These are phyloP conservation scores for Penicillium macrosclerotiorum DNA, from an alignment of 495 filamentous ascomycete genomes.

Conservation along the genomic window DNA sequence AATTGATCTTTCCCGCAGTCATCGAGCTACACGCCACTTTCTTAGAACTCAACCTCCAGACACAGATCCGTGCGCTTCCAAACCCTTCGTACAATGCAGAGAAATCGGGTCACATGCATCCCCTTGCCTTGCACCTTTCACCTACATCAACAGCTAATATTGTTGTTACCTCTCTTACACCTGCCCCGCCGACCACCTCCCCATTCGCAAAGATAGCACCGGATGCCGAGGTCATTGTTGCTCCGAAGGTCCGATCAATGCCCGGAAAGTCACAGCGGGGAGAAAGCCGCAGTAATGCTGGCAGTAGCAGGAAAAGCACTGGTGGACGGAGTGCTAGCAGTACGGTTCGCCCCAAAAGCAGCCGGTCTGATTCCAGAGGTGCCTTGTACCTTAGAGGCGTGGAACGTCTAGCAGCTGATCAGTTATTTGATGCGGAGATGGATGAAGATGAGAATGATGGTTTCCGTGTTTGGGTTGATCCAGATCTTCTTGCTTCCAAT, in stretches of 20 bases:
- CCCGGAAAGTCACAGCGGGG: constrained; percentile 50
- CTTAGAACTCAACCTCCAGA: constrained; percentile 87
- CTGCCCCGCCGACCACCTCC: constrained; percentile 62
- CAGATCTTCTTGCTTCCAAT: constrained; percentile 63
- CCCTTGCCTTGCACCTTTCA: constrained; percentile 87
- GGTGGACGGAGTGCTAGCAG: constrained; percentile 69
- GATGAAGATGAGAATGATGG: constrained; percentile 53
- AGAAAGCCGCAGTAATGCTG: constrained; percentile 70
- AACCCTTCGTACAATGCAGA: constrained; percentile 66
- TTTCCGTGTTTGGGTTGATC: constrained; percentile 79
- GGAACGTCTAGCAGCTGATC: constrained; percentile 59
- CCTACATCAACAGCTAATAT: constrained; percentile 95
- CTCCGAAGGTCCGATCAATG: constrained; percentile 77
- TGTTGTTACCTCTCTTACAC: constrained; percentile 72
- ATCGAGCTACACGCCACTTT: constrained; percentile 96
- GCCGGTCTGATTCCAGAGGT: constrained; percentile 55
- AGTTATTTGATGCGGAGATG: constrained; percentile 69
- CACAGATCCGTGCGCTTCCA: constrained; percentile 88
- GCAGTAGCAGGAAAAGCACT: constrained; percentile 64
- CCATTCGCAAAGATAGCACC: constrained; percentile 89
- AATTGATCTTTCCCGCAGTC: constrained; percentile 46
- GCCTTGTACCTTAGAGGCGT: constrained; percentile 76
- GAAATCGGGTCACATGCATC: constrained; percentile 59
- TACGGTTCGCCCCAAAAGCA: constrained; percentile 59
- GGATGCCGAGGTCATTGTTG: constrained; percentile 94